Conservation (phyloP, 164 flowering plant species). For the Liquidambar formosana region DNA sequence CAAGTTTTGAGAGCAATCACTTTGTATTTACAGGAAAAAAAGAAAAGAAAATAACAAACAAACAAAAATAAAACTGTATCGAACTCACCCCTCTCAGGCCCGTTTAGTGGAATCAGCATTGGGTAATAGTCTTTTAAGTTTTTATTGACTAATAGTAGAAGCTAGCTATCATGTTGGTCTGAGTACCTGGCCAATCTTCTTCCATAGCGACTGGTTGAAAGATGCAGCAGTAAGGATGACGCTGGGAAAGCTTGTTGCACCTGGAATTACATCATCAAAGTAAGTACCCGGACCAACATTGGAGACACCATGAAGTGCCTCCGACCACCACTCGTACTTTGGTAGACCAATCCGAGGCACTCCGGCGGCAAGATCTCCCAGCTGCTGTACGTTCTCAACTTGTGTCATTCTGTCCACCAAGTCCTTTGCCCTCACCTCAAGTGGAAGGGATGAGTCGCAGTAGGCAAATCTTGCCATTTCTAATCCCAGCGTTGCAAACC, state of each 20-base stretch:
- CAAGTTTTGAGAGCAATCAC: no score
- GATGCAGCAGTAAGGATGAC: conserved; percentile 15
- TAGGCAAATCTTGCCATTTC: neutral
- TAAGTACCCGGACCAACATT: conserved; percentile 13
- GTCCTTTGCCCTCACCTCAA: conserved; percentile 12
- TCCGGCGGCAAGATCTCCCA: conserved; percentile 3
- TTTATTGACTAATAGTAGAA: no score
- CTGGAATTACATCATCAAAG: conserved; percentile 12
- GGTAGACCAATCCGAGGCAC: conserved; percentile 17
- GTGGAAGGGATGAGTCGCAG: conserved; percentile 8
- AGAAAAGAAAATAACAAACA: no score
- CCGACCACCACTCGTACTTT: conserved; percentile 24
- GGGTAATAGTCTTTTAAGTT: no score
- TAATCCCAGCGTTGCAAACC: neutral
- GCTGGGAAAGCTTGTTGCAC: conserved; percentile 20
- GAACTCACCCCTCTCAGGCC: no score
- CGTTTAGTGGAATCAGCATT: no score
- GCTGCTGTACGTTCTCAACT: conserved; percentile 12
- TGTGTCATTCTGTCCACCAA: conserved; percentile 18
- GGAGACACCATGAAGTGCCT: conserved; percentile 22
- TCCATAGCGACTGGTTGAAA: conserved; percentile 18
- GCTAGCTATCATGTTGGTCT: no score
- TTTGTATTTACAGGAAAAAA: no score
- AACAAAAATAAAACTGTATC: no score
- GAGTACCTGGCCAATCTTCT: conserved; percentile 20